Percentiles rank a stretch among this genome's conserved stretches.
phyloP scores from a whole-genome alignment of 805 yeast species.

The Saccharomyces cerevisiae region DNA sequence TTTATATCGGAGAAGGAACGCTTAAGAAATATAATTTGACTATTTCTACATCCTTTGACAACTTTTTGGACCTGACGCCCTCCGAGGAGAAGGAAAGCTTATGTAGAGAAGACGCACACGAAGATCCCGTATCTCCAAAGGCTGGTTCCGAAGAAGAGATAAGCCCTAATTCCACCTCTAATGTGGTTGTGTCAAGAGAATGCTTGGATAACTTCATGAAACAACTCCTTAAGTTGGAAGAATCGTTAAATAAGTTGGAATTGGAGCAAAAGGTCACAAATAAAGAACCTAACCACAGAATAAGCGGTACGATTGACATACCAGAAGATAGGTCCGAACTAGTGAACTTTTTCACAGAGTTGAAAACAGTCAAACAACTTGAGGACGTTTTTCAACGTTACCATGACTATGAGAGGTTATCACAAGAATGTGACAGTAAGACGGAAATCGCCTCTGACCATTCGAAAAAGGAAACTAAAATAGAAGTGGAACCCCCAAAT shows the following conservation, averaged over 20 bases:
- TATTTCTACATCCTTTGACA: not conserved
- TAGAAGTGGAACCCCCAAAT: not conserved
- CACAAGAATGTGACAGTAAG: not conserved
- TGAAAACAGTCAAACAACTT: not conserved
- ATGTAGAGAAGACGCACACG: not conserved
- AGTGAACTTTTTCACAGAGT: not conserved
- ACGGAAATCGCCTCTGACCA: not conserved
- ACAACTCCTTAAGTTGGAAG: not conserved
- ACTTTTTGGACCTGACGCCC: not conserved
- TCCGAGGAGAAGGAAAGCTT: not conserved
- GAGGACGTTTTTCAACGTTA: not conserved
- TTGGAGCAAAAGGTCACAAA: not conserved
- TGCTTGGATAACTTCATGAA: not conserved
- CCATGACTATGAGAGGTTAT: not conserved
- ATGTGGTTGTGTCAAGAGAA: not conserved
- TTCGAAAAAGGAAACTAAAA: not conserved
- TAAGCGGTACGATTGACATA: not conserved
- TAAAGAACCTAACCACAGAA: not conserved
- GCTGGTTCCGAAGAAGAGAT: not conserved
- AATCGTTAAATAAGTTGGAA: not conserved
- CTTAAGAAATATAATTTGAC: not conserved
- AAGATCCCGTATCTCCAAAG: not conserved
- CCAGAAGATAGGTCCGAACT: not conserved
- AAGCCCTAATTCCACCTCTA: not conserved
- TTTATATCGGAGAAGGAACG: not conserved